These are phyloP conservation scores for Bathelium albidoporum DNA, from an alignment of 495 filamentous ascomycete species.

Conservation along the genomic window DNA sequence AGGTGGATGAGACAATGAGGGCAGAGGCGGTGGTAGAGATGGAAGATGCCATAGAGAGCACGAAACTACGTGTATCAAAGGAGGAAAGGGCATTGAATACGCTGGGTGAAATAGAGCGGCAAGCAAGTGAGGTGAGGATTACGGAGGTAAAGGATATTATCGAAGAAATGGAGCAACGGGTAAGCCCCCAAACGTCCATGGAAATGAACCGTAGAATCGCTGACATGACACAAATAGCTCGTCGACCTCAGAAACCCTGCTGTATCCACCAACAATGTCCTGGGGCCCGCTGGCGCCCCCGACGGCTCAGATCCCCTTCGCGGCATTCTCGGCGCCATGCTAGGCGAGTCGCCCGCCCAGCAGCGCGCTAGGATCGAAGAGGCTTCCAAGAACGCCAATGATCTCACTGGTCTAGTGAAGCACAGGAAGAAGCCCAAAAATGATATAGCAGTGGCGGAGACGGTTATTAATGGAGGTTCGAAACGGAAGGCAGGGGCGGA, in stretches of 20 bases:
- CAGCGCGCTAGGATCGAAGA: constrained; percentile 62
- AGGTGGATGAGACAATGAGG: constrained; percentile 56
- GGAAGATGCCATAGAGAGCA: constrained; percentile 73
- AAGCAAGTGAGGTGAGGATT: constrained; percentile 52
- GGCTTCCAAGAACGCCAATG: constrained; percentile 69
- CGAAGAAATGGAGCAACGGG: constrained; percentile 74
- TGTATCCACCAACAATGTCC: constrained; percentile 48
- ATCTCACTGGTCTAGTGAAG: constrained; percentile 73
- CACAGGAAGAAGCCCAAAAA: constrained; percentile 49
- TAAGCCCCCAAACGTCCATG: too few species aligned
- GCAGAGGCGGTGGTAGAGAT: constrained; percentile 68
- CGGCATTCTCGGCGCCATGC: constrained; percentile 63
- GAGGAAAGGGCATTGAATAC: constrained; percentile 56
- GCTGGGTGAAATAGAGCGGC: constrained; percentile 38
- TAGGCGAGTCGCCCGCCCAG: constrained; percentile 54
- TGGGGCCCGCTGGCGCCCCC: constrained; percentile 32
- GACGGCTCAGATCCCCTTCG: constrained; percentile 42
- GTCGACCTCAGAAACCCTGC: constrained; percentile 64
- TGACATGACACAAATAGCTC: too few species aligned
- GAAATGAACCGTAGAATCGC: too few species aligned
- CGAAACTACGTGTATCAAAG: constrained; percentile 59
- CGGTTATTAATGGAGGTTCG: constrained; percentile 12
- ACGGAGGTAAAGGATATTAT: constrained; percentile 78
- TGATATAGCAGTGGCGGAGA: constrained; percentile 3
- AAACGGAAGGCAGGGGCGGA: constrained; percentile 26